Percentiles rank a stretch among this genome's conserved stretches.
Evolutionary conservation across 306 rosid species (phyloP).

Genomic region (Castanea crenata): DNA sequence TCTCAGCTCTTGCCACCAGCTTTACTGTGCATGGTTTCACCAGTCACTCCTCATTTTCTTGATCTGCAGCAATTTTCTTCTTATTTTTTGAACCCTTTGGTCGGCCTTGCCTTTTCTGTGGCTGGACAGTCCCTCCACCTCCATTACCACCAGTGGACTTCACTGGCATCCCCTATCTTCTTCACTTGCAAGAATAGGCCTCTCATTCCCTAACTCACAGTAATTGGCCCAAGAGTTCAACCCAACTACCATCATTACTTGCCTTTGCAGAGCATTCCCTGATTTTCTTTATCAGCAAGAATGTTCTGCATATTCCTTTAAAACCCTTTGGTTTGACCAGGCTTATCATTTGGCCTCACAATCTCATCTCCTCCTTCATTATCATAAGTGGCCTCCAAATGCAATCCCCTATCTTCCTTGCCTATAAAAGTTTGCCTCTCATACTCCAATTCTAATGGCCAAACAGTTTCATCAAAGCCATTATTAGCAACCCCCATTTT

Average conservation of each 20-base stretch:
- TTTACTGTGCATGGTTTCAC: not conserved
- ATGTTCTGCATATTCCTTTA: constrained; percentile 16
- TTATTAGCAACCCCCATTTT: not conserved
- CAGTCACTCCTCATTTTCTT: not conserved
- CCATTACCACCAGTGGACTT: constrained; percentile 18
- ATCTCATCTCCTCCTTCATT: constrained; percentile 18
- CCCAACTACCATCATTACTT: not conserved
- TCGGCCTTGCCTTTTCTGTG: constrained; percentile 30
- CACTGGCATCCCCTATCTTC: constrained; percentile 4
- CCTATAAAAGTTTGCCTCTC: constrained; percentile 1
- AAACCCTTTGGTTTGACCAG: constrained; percentile 23
- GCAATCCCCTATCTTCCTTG: constrained; percentile 21
- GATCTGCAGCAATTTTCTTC: constrained; percentile 14
- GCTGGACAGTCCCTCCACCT: constrained; percentile 8
- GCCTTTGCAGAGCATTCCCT: not conserved
- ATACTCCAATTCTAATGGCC: not conserved
- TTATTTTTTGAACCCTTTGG: constrained; percentile 39
- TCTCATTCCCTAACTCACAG: constrained; percentile 18
- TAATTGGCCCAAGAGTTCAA: not conserved
- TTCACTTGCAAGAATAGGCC: constrained; percentile 20
- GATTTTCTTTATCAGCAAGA: not conserved
- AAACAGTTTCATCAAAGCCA: not conserved
- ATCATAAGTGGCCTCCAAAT: not conserved
- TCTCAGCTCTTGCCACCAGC: not conserved
- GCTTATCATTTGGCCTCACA: not conserved